These are phyloP conservation scores for Beauveria caledonica DNA, from an alignment of 2,329 filamentous ascomycete species.

Conservation along the genomic window DNA sequence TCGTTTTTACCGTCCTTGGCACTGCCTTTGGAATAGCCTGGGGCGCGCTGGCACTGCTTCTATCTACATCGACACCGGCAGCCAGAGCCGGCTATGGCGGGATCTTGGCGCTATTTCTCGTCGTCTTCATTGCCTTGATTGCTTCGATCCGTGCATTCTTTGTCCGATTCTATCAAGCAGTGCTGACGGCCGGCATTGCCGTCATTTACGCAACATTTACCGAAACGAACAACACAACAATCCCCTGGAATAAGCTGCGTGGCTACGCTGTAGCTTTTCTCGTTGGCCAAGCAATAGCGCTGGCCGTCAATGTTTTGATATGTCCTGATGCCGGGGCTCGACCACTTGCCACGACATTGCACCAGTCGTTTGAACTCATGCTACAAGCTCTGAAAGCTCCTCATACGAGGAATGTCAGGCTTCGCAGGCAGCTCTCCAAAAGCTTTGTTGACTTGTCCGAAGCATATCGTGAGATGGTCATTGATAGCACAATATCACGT, in stretches of 20 bases:
- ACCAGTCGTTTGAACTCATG: constrained; percentile 39
- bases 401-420: constrained; percentile 21
- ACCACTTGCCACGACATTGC: constrained; percentile 38
- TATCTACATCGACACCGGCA: constrained; percentile 41
- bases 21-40: constrained; percentile 46
- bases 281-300: constrained; percentile 44
- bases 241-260: constrained; percentile 43
- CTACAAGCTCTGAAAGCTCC: constrained; percentile 28
- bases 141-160: constrained; percentile 48
- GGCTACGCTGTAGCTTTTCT: constrained; percentile 48
- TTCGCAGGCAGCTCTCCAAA: constrained; percentile 37
- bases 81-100: constrained; percentile 43
- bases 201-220: constrained; percentile 46
- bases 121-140: constrained; percentile 42
- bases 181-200: constrained; percentile 47
- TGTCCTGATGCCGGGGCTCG: constrained; percentile 49
- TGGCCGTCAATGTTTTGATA: constrained; percentile 39
- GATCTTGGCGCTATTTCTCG: constrained; percentile 46
- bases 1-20: constrained; percentile 43
- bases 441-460: constrained; percentile 49
- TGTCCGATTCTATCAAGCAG: constrained; percentile 46
- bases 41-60: constrained; percentile 44
- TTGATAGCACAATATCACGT: constrained; percentile 48
- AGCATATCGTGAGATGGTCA: constrained; percentile 45
- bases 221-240: constrained; percentile 32